phyloP scores from a whole-genome alignment of 371 early-diverging fungal species.

The Syncephalastrum racemosum region DNA sequence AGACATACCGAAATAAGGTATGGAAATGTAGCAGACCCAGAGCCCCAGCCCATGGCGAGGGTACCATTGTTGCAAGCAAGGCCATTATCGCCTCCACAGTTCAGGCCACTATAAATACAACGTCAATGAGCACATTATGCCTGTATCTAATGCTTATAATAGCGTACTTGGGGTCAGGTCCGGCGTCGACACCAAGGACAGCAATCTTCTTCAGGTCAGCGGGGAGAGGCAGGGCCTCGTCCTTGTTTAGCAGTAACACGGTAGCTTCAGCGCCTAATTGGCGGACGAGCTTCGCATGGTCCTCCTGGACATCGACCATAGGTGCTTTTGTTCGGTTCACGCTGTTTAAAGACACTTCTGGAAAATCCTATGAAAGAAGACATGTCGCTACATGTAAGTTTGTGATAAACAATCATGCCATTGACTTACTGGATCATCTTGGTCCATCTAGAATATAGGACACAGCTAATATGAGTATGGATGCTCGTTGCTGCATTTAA shows the following conservation, averaged over 20 bases:
- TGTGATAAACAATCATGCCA: too few species aligned
- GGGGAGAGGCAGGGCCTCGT: conserved; percentile 32
- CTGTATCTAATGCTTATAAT: background rate
- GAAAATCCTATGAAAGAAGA: background rate
- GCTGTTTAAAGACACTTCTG: background rate
- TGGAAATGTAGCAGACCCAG: conserved; percentile 57
- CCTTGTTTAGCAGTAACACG: conserved; percentile 47
- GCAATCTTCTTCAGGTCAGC: conserved; percentile 27
- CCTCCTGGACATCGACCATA: background rate
- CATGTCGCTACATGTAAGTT: too few species aligned
- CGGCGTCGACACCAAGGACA: conserved; percentile 52
- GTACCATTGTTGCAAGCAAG: conserved; percentile 37
- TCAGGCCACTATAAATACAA: conserved; percentile 11
- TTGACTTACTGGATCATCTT: conserved; percentile 4
- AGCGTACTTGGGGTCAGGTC: conserved; percentile 20
- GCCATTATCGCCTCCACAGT: conserved; percentile 17
- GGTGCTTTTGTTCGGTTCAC: conserved; percentile 1
- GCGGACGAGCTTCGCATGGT: conserved; percentile 23
- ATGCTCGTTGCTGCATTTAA: too few species aligned
- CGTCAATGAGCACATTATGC: background rate
- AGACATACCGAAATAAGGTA: conserved; percentile 47
- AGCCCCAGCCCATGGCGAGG: conserved; percentile 63
- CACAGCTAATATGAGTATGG: too few species aligned
- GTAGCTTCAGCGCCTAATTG: conserved; percentile 48
- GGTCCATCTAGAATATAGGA: conserved; percentile 1